A percentile compares a stretch with the other conserved stretches of the same genome.
phyloP scores from a whole-genome alignment of 2,329 filamentous ascomycete species.

The Colletotrichum karsti region DNA sequence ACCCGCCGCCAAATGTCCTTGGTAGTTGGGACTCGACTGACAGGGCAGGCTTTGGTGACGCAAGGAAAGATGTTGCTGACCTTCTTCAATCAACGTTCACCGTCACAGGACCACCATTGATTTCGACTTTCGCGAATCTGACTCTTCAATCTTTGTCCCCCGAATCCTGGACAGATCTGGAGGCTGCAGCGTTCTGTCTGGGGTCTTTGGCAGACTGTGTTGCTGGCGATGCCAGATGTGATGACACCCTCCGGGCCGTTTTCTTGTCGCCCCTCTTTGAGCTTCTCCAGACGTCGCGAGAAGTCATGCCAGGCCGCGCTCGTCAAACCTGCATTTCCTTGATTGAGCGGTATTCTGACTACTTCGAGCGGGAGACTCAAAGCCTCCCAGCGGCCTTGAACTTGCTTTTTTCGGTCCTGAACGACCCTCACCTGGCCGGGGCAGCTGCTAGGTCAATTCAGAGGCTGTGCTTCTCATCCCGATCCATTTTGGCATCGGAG shows the following conservation, averaged over 20 bases:
- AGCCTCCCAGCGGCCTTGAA: conserved; percentile 76
- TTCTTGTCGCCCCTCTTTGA: conserved; percentile 69
- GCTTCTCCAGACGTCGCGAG: conserved; percentile 58
- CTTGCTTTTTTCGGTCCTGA: conserved; percentile 76
- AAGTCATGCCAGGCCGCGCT: conserved; percentile 67
- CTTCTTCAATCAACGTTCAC: conserved; percentile 77
- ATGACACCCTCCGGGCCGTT: conserved; percentile 66
- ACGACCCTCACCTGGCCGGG: conserved; percentile 68
- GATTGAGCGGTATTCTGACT: conserved; percentile 78
- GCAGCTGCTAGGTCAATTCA: conserved; percentile 79
- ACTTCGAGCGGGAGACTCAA: conserved; percentile 75
- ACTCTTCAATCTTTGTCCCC: conserved; percentile 57
- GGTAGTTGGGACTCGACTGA: conserved; percentile 76
- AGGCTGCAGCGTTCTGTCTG: conserved; percentile 70
- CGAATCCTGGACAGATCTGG: conserved; percentile 66
- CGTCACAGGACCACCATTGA: conserved; percentile 62
- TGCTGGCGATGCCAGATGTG: conserved; percentile 63
- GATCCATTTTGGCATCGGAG: conserved; percentile 72
- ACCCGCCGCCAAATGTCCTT: conserved; percentile 66
- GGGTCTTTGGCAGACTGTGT: conserved; percentile 74
- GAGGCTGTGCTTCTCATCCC: conserved; percentile 79
- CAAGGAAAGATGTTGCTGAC: conserved; percentile 82
- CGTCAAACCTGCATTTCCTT: conserved; percentile 75
- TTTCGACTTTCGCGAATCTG: conserved; percentile 65
- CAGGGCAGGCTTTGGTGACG: conserved; percentile 73